phyloP scores from a whole-genome alignment of 202 grass and related monocot genomes.

The Sporobolus alterniflorus region DNA sequence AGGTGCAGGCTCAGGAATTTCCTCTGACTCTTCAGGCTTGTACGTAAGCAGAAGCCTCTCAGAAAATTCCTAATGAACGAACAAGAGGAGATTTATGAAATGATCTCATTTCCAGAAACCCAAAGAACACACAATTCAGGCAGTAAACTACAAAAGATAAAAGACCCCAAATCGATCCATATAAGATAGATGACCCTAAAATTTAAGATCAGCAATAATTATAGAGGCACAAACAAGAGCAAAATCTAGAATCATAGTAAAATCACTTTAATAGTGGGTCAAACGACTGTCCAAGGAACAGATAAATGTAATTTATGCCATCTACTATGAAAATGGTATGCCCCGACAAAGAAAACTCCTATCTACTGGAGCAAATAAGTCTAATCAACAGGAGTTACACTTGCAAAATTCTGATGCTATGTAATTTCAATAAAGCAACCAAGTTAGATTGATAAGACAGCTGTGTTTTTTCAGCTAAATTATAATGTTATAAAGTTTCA shows the following conservation, averaged over 20 bases:
- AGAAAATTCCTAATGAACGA: constrained; percentile 78
- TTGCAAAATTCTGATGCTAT: not conserved
- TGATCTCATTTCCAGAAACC: not conserved
- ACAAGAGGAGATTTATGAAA: constrained; percentile 3
- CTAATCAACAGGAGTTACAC: not conserved
- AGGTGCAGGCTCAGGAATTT: constrained; percentile 49
- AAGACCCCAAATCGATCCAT: not conserved
- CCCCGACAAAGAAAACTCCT: not conserved
- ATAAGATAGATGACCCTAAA: not conserved
- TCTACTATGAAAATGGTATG: not conserved
- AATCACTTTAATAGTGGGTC: not conserved
- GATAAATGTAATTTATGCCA: not conserved
- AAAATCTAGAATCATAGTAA: not conserved
- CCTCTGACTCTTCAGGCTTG: constrained; percentile 77
- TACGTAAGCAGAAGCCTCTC: constrained; percentile 98
- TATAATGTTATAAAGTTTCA: not conserved
- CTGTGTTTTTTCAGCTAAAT: not conserved
- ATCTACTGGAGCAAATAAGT: not conserved
- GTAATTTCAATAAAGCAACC: not conserved
- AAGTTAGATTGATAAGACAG: not conserved
- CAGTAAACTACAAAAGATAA: not conserved
- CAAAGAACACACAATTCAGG: not conserved
- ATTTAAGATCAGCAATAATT: not conserved
- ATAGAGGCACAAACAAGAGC: not conserved
- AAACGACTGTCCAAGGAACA: not conserved